These are phyloP conservation scores for Microbotryomycetes sp. DNA, from an alignment of 1,284 basidiomycete species.

Conservation along the genomic window DNA sequence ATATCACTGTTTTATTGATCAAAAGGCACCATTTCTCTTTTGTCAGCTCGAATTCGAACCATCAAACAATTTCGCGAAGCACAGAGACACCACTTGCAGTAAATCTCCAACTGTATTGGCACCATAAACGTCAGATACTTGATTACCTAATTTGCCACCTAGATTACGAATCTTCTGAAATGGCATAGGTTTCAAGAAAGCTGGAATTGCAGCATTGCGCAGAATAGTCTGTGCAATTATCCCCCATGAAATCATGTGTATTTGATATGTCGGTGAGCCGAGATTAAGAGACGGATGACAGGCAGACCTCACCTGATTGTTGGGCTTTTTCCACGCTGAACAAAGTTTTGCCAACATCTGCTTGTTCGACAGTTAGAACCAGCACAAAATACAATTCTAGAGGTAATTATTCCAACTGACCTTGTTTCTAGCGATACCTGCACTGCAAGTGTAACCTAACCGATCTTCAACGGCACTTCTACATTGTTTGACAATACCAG, in stretches of 20 bases:
- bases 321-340: conserved; percentile 83
- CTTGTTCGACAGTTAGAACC: conserved; percentile 36
- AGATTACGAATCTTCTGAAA: conserved; percentile 96
- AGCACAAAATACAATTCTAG: conserved; percentile 19
- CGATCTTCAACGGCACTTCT: conserved; percentile 55
- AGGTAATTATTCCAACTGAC: conserved; percentile 46
- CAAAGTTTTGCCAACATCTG: conserved; percentile 55
- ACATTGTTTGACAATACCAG: conserved; percentile 72
- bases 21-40: conserved; percentile 3
- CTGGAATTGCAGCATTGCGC: conserved; percentile 70
- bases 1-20: conserved; percentile 41
- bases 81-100: conserved; percentile 51
- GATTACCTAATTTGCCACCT: conserved; percentile 87
- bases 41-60: background rate
- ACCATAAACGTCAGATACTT: conserved; percentile 78
- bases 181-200: conserved; percentile 68
- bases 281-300: background rate
- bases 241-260: background rate
- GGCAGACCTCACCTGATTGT: conserved; percentile 57
- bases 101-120: conserved; percentile 83
- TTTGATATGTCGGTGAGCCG: background rate
- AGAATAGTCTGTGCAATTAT: conserved; percentile 60
- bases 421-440: conserved; percentile 93
- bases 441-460: conserved; percentile 89
- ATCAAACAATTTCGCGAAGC: background rate